Evolutionary conservation across 2,329 filamentous ascomycete genomes (phyloP).

Genomic region (Apiospora marii): DNA sequence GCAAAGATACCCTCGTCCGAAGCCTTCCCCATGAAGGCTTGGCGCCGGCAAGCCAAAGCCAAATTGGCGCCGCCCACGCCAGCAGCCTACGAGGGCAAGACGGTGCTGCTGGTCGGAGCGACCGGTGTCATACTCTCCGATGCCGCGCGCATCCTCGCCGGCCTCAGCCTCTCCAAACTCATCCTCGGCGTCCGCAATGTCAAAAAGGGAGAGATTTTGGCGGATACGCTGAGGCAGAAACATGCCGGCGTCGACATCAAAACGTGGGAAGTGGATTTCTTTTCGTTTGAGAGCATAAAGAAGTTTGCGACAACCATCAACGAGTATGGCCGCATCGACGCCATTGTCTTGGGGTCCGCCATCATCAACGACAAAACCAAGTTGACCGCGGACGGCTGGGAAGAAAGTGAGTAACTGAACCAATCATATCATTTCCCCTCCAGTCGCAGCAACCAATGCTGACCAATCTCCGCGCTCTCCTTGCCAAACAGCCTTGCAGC

Average conservation of each 20-base stretch:
- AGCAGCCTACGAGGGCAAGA: neutral
- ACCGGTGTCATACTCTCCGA: neutral
- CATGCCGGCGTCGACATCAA: neutral
- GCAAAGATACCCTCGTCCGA: neutral
- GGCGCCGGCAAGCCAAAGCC: neutral
- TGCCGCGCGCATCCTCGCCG: neutral
- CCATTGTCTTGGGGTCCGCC: constrained; percentile 1
- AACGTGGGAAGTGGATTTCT: neutral
- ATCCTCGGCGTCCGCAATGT: constrained; percentile 3
- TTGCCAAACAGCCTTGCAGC: neutral
- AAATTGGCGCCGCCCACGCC: neutral
- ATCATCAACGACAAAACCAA: neutral
- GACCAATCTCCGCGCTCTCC: neutral
- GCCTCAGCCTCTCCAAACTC: neutral
- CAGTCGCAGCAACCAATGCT: neutral
- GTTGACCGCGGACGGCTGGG: neutral
- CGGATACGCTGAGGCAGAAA: neutral
- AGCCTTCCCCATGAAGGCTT: neutral
- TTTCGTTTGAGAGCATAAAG: neutral
- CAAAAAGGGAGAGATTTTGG: neutral
- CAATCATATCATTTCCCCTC: rapidly evolving
- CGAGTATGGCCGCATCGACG: neutral
- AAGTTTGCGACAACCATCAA: neutral
- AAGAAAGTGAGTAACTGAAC: neutral
- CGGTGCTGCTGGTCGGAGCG: neutral